Conservation (phyloP, 1,284 basidiomycete genomes). For the Ceratobasidium papillatum region DNA sequence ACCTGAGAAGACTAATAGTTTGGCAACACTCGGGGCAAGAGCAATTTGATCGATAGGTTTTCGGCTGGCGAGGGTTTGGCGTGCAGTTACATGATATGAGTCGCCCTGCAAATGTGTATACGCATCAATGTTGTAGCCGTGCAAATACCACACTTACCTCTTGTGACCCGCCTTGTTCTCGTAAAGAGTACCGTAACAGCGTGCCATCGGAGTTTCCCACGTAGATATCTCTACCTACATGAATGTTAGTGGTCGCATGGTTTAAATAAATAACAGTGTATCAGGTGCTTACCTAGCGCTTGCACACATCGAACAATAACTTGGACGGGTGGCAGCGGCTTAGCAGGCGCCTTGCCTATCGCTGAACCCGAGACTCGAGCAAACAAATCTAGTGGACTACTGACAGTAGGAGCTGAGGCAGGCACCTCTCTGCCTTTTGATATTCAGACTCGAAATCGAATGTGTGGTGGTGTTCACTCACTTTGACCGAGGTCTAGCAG, state of each 20-base stretch:
- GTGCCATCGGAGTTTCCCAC: constrained; percentile 45
- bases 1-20: constrained; percentile 78
- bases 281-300: constrained; percentile 38
- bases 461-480: background rate
- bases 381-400: constrained; percentile 40
- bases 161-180: constrained; percentile 38
- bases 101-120: constrained; percentile 58
- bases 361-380: constrained; percentile 41
- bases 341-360: constrained; percentile 18
- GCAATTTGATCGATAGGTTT: constrained; percentile 80
- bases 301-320: constrained; percentile 39
- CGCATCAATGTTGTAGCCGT: background rate
- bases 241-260: background rate
- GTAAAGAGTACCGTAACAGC: constrained; percentile 41
- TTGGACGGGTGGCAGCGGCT: constrained; percentile 18
- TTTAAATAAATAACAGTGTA: background rate
- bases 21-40: constrained; percentile 75
- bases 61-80: constrained; percentile 67
- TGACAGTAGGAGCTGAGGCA: constrained; percentile 27
- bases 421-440: constrained; percentile 33
- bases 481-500: constrained; percentile 14
- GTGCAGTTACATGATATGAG: constrained; percentile 71
- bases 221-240: constrained; percentile 42
- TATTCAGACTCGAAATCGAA: constrained; percentile 8
- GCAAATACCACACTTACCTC: constrained; percentile 23